Percentiles rank a stretch among this genome's conserved stretches.
Conservation (phyloP, 2,329 filamentous ascomycete species). For the Pseudogymnoascus sp. region DNA sequence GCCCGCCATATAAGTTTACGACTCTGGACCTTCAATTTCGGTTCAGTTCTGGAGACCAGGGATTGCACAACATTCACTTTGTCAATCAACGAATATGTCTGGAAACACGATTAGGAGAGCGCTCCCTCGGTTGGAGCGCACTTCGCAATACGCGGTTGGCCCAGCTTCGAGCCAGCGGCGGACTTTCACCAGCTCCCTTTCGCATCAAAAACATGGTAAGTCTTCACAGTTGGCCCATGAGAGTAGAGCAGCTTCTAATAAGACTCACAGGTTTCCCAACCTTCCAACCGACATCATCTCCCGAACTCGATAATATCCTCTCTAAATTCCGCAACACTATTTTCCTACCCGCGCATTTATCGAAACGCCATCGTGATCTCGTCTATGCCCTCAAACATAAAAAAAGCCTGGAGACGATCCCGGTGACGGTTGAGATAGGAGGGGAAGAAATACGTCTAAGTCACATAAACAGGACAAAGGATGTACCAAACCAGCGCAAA, state of each 20-base stretch:
- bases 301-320: constrained; percentile 46
- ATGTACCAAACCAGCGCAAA: constrained; percentile 15
- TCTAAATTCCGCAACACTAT: constrained; percentile 46
- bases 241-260: constrained; percentile 3
- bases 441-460: constrained; percentile 33
- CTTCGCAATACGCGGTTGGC: background rate
- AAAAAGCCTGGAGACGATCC: constrained; percentile 43
- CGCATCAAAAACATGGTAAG: constrained; percentile 21
- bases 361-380: constrained; percentile 41
- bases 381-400: constrained; percentile 41
- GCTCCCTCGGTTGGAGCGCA: constrained; percentile 1
- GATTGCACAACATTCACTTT: background rate
- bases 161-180: constrained; percentile 13
- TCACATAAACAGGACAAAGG: constrained; percentile 19
- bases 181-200: constrained; percentile 23
- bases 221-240: background rate
- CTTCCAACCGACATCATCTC: constrained; percentile 43
- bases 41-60: background rate
- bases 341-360: constrained; percentile 54
- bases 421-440: constrained; percentile 50
- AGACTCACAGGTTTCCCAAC: constrained; percentile 17
- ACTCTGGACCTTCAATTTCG: constrained; percentile 4
- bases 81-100: constrained; percentile 6
- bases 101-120: constrained; percentile 1
- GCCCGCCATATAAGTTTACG: constrained; percentile 5